These are phyloP conservation scores for Porcisia hertigi DNA, from an alignment of 208 protist genomes.

Conservation along the genomic window DNA sequence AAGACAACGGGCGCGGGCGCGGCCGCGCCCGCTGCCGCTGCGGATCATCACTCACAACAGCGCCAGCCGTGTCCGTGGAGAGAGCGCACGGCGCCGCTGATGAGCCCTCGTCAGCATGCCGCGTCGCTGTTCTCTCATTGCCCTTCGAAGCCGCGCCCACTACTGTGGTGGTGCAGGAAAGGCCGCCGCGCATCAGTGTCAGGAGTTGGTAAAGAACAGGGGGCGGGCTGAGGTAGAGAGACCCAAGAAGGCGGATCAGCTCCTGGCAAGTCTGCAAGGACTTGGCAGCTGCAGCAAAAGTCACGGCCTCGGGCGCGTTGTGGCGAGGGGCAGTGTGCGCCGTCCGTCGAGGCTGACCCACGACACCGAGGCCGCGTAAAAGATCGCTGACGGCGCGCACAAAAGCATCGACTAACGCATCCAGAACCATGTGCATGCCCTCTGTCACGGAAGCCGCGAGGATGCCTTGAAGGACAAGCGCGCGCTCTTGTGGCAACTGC, in stretches of 20 bases:
- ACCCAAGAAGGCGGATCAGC: conserved; percentile 12
- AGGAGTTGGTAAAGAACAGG: not conserved
- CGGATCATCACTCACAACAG: not conserved
- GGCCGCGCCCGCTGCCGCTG: not conserved
- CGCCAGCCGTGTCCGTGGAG: not conserved
- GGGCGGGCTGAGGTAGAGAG: conserved; percentile 16
- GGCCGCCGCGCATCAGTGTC: not conserved
- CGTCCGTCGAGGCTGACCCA: not conserved
- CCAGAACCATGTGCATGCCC: conserved; percentile 18
- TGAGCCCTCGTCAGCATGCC: not conserved
- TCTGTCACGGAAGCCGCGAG: conserved; percentile 8
- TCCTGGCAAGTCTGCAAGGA: not conserved
- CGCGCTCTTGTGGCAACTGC: not conserved
- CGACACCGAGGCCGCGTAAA: conserved; percentile 4
- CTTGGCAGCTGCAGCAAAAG: not conserved
- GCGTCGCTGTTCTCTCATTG: not conserved
- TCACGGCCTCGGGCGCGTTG: not conserved
- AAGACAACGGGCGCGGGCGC: not conserved
- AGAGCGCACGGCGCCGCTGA: not conserved
- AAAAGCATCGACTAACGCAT: conserved; percentile 21
- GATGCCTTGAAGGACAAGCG: conserved; percentile 7
- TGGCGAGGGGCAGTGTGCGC: not conserved
- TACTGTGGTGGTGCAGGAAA: not conserved
- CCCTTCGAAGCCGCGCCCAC: not conserved
- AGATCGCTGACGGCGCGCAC: conserved; percentile 19